Evolutionary conservation across 192 early-diverging fungal genomes (phyloP).

Genomic region (Mortierella alpina): DNA sequence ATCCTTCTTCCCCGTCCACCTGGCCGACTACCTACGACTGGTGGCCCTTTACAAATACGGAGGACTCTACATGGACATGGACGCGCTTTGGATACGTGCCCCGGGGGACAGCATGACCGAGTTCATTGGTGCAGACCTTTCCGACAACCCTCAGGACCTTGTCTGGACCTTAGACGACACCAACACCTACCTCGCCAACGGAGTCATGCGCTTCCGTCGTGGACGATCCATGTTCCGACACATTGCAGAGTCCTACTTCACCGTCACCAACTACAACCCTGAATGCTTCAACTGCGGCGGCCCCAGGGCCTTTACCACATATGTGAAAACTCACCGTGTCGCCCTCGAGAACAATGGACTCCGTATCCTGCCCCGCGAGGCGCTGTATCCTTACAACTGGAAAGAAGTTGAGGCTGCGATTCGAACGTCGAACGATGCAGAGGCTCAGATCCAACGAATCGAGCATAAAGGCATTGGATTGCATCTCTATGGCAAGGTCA

Average conservation of each 20-base stretch:
- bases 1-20: constrained; percentile 62
- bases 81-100: constrained; percentile 66
- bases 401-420: constrained; percentile 57
- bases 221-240: constrained; percentile 66
- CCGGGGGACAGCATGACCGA: constrained; percentile 62
- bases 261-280: constrained; percentile 59
- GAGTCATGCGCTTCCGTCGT: constrained; percentile 68
- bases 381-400: constrained; percentile 64
- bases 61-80: constrained; percentile 75
- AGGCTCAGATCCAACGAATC: constrained; percentile 52
- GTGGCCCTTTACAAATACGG: constrained; percentile 68
- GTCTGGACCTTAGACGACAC: constrained; percentile 66
- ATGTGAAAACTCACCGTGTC: constrained; percentile 58
- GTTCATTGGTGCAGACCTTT: constrained; percentile 68
- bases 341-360: constrained; percentile 58
- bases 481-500: constrained; percentile 70
- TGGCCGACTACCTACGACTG: constrained; percentile 66
- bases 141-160: constrained; percentile 54
- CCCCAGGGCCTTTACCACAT: constrained; percentile 65
- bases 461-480: constrained; percentile 58
- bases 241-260: constrained; percentile 62
- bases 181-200: constrained; percentile 64
- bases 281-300: constrained; percentile 71
- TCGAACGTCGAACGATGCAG: constrained; percentile 43
- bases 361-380: constrained; percentile 56